These are phyloP conservation scores for Gracilaria domingensis DNA, from an alignment of 23 red algal species.

Conservation along the genomic window DNA sequence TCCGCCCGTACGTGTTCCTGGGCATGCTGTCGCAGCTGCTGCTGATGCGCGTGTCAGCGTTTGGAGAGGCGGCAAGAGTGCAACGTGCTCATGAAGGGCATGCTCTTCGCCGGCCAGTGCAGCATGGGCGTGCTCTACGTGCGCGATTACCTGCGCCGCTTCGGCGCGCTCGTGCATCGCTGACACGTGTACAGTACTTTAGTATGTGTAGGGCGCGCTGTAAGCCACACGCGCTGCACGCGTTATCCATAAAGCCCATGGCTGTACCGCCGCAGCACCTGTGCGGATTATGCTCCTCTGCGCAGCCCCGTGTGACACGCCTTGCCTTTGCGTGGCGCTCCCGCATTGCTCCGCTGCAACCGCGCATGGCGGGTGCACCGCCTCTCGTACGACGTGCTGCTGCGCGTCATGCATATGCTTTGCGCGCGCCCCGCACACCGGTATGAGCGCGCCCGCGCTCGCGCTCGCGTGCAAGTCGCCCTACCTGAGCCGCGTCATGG, in stretches of 20 bases:
- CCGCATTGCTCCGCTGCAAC: background rate
- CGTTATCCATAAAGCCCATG: no score
- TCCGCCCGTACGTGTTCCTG: slow-evolving; percentile 82
- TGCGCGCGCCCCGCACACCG: slow-evolving; percentile 26
- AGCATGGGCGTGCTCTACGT: slow-evolving; percentile 81
- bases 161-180: slow-evolving; percentile 32
- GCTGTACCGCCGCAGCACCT: background rate
- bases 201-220: no score
- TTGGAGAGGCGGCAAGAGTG: slow-evolving; percentile 62
- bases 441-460: slow-evolving; percentile 4
- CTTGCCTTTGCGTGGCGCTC: no score
- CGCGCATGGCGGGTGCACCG: background rate
- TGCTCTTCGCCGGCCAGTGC: slow-evolving; percentile 89
- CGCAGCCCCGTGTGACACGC: no score
- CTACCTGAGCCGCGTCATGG: background rate
- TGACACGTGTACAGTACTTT: background rate
- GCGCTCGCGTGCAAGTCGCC: slow-evolving; percentile 12
- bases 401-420: slow-evolving; percentile 29
- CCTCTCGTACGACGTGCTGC: slow-evolving; percentile 21
- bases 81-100: slow-evolving; percentile 91
- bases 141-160: slow-evolving; percentile 70
- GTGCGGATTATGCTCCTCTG: no score
- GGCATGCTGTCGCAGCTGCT: slow-evolving; percentile 93
- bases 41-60: slow-evolving; percentile 73
- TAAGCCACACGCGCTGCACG: background rate